Evolutionary conservation across 495 filamentous ascomycete species (phyloP).

Genomic region (Aspergillus campestris): DNA sequence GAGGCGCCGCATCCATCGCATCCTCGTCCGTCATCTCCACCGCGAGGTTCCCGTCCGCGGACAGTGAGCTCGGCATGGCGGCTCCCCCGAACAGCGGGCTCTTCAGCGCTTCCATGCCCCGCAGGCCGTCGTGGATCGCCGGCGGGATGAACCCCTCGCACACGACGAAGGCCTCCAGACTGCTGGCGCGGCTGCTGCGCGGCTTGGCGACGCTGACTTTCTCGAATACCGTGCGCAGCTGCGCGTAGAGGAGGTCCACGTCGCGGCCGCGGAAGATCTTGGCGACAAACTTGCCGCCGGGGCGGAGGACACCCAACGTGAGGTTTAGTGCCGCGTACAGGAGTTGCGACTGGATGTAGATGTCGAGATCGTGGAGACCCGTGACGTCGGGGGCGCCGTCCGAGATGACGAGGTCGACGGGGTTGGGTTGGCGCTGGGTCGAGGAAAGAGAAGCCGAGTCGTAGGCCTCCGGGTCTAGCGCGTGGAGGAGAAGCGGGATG

Average conservation of each 20-base stretch:
- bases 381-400: slow-evolving; percentile 97
- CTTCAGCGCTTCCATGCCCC: slow-evolving; percentile 34
- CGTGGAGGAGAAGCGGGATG: slow-evolving; percentile 75
- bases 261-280: slow-evolving; percentile 96
- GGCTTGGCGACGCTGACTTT: slow-evolving; percentile 87
- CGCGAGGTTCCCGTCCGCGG: slow-evolving; percentile 54
- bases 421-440: slow-evolving; percentile 48
- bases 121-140: slow-evolving; percentile 20
- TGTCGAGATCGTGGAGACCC: slow-evolving; percentile 92
- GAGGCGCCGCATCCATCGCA: slow-evolving; percentile 1
- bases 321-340: slow-evolving; percentile 91
- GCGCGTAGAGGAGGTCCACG: slow-evolving; percentile 85
- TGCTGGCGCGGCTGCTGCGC: slow-evolving; percentile 83
- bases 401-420: slow-evolving; percentile 84
- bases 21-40: slow-evolving; percentile 48
- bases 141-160: slow-evolving; percentile 74
- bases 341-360: slow-evolving; percentile 93
- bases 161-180: slow-evolving; percentile 92
- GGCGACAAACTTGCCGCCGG: slow-evolving; percentile 91
- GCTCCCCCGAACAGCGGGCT: slow-evolving; percentile 40
- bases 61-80: slow-evolving; percentile 19
- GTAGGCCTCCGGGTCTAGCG: slow-evolving; percentile 69
- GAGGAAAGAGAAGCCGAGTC: slow-evolving; percentile 39
- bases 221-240: slow-evolving; percentile 83
- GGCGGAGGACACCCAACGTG: slow-evolving; percentile 79